Evolutionary conservation across 2,329 filamentous ascomycete genomes (phyloP).

Genomic region (Aspergillus candidus): DNA sequence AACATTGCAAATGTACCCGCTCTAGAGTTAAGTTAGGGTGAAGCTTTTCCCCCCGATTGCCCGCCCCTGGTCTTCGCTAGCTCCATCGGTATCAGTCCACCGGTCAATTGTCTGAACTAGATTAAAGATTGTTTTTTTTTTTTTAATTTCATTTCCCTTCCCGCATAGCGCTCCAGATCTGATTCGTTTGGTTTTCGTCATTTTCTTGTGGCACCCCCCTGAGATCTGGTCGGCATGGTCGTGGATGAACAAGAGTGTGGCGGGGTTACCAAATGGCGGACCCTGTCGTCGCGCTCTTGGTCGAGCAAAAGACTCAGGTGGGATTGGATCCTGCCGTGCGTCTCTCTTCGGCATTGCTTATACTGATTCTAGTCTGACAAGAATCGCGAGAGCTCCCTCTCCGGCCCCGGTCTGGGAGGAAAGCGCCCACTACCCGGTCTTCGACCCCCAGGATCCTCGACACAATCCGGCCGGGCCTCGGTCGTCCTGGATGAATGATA

Average conservation of each 20-base stretch:
- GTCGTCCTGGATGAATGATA: conserved; percentile 8
- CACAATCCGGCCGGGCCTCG: conserved; percentile 25
- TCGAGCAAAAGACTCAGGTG: too few relatives aligned
- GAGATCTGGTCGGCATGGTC: conserved; percentile 1
- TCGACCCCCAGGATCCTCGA: conserved; percentile 29
- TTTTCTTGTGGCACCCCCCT: not conserved
- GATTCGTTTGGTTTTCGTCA: not conserved
- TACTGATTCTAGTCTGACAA: conserved; percentile 1
- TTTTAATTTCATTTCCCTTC: too few relatives aligned
- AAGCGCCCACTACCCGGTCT: conserved; percentile 31
- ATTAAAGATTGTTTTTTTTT: too few relatives aligned
- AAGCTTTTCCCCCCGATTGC: too few relatives aligned
- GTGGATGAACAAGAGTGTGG: conserved; percentile 2
- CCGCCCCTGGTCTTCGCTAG: too few relatives aligned
- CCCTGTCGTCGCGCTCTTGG: conserved; percentile 15
- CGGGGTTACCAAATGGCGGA: conserved; percentile 6
- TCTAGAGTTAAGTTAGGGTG: not conserved
- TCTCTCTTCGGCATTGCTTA: not conserved
- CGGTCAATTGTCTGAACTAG: not conserved
- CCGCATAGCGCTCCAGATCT: not conserved
- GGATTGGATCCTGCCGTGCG: too few relatives aligned
- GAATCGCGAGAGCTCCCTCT: conserved; percentile 7
- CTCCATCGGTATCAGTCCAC: not conserved
- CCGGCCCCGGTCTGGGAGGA: conserved; percentile 25
- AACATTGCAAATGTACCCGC: conserved; percentile 9